Evolutionary conservation across 2,329 filamentous ascomycete species (phyloP), one percentile per base, ranked within the genome.

Genomic region (Aquanectria penicillioides): DNA sequence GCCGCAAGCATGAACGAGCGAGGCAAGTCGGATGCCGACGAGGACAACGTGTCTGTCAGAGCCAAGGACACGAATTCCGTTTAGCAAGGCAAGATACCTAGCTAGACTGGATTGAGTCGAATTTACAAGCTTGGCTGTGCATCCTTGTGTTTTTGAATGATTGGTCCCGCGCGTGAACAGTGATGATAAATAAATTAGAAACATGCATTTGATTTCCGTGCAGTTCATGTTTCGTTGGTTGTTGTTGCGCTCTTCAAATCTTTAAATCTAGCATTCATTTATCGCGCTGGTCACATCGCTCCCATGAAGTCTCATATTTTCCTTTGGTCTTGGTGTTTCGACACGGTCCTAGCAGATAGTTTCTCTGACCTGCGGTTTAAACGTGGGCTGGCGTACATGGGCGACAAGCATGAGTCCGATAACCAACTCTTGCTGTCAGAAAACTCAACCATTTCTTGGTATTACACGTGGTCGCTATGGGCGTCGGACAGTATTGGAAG

Each of bases 391-490:
- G 69, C 67, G 2, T 70, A 61, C 18, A 59, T 62, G 4, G 69
- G 64, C 11, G 69, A 71, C n/a, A 57, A 67, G 4, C 65, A 71
- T 11, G 37, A 69, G 12, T 59, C 71, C 0, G 78, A 80, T 51
- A 71, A 71, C 34, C 56, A 69, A n/a, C 64, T 79, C 1, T 52
- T 80, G 1, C 54, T 74, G 2, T 78, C 77, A 0, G 66, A 71
- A 13, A 67, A 74, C 20, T 79, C 78, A 0, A 68, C 74, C 6
- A 72, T 80, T 11, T 64, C 70, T 0, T 80, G 78, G 78, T 80
- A 80, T 61, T 80, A 78, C 51, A 80, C 76, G 0, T 80, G 77
- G 77, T 77, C 77, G 0, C 70, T 73, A 1, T 69, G 70, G 57
- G 68, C 72, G 2, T 67, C 73, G 0, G 44, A 64, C 1, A 48